phyloP scores from a whole-genome alignment of 2,329 filamentous ascomycete species.

The Leptographium wingfieldii region DNA sequence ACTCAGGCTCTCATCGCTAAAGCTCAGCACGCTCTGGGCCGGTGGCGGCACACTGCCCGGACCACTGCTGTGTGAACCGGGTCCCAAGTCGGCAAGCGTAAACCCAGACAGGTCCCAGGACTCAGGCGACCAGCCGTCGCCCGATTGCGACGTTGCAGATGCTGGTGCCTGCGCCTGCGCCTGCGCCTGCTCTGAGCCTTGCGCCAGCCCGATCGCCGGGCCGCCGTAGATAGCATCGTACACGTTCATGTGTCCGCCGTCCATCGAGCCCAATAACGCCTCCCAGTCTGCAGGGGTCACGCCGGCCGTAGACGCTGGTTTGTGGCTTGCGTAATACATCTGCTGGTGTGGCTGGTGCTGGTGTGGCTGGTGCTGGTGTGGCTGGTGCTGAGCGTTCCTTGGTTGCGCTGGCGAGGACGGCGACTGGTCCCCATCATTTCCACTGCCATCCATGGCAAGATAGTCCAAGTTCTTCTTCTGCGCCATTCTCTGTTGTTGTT shows the following conservation, averaged over 20 bases:
- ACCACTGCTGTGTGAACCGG: constrained; percentile 3
- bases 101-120: constrained; percentile 42
- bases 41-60: constrained; percentile 23
- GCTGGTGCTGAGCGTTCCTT: constrained; percentile 26
- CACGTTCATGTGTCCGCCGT: constrained; percentile 70
- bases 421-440: constrained; percentile 24
- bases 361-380: too few species aligned
- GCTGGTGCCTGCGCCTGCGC: constrained; percentile 23
- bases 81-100: constrained; percentile 33
- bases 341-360: constrained; percentile 23
- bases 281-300: constrained; percentile 68
- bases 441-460: constrained; percentile 24
- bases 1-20: constrained; percentile 46
- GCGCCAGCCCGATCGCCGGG: constrained; percentile 29
- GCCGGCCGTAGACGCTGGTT: constrained; percentile 19
- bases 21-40: constrained; percentile 40
- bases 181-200: constrained; percentile 26
- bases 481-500: constrained; percentile 16
- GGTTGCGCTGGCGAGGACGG: constrained; percentile 34
- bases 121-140: constrained; percentile 41
- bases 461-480: constrained; percentile 44
- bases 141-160: constrained; percentile 20
- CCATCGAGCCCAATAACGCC: constrained; percentile 63
- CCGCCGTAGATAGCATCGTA: constrained; percentile 73
- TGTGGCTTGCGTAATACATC: constrained; percentile 21